Base-by-base conservation (phyloP, 106 monocot genomes). In the Phalaenopsis aphrodite region DNA sequence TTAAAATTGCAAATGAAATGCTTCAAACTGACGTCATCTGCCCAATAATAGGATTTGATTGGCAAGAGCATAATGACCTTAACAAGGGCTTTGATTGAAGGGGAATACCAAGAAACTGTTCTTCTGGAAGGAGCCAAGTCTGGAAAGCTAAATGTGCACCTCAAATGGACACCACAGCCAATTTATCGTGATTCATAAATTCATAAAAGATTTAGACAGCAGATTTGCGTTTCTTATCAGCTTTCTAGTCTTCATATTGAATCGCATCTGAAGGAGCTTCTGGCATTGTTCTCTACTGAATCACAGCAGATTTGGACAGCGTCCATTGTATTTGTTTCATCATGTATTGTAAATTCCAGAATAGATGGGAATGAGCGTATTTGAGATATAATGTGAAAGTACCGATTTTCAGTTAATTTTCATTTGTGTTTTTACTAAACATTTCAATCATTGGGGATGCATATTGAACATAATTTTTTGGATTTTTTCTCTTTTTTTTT, bases 91-190 rank as follows among this genome's bases (percentile, higher is more conserved):
- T 84, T 95, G 73, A 80, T 91, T 75, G 98, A 98, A 83, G 92
- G 94, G 3, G 94, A 98, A 56, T 85, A 85, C 42, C 87, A 69
- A 47, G 92, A 88, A n/a, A 82, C 72, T 7, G 85, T 89, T 78
- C 87, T 85, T 18, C 73, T 98, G 36, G 94, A 98, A 19, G 89
- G 88, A 30, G 90, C 92, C 45, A 98, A 98, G 82, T 92, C 92
- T 55, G 98, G 98, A 52, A 88, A 72, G 76, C 75, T 98, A 37
- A 91, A 90, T 55, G 69, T 98, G 72, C 84, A 90, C 81, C 87
- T 97, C 79, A 94, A 91, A 79, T 98, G 98, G 98, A 86, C 85
- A 10, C 82, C 98, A n/a, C 98, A 94, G 77, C 87, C 90, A 12
- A 85, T 98, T 74, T 98, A 80, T 77, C 84, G 94, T 52, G 91